Base-by-base conservation (phyloP, 495 filamentous ascomycete genomes). In the Tuber melanosporum region DNA sequence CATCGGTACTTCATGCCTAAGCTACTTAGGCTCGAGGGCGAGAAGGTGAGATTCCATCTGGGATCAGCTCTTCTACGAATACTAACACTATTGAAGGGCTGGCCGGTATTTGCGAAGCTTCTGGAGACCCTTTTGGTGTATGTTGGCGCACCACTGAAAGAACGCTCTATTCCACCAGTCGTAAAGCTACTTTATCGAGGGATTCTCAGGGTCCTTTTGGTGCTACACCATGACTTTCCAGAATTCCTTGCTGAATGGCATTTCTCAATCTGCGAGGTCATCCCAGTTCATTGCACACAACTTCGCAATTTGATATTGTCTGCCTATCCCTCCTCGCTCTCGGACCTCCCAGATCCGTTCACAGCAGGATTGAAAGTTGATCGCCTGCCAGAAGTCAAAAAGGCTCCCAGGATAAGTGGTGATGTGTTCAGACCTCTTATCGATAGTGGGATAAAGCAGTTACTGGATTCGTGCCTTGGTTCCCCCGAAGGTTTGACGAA, bases 201-300 rank as follows among this genome's bases (percentile, higher is more conserved):
- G 3, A 89, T 92, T 12, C 87, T 97, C 42, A 92, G 95, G 79
- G 88, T 97, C 74, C 84, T 98, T 77, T 85, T 95, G 32, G 88
- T 98, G 49, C 86, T 99, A 71, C 92, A 96, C 75, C 95, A 98
- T 79, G 95, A 99, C 83, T 98, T 93, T 85, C 93, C 94, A 0
- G 94, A 97, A 74, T 98, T 97, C 84, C 87, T 98, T 66, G 91
- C 91, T 43, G 92, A 95, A 79, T 92, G 95, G 83, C 92, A 97
- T 79, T 91, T 91, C 78, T 89, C 91, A 75, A 89, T 99, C 70
- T 94, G 92, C 87, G 91, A 93, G 83, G 90, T 89, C 79, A 92
- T 98, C 72, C 94, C 96, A 1, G 87, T 89, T 39, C 92, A 96
- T 80, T 95, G 92, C 82, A 90, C 91, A 42, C 95, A 99, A 84